Evolutionary conservation across 306 rosid species (phyloP), one percentile per base, ranked within the genome.

Genomic region (Acacia acuminata): DNA sequence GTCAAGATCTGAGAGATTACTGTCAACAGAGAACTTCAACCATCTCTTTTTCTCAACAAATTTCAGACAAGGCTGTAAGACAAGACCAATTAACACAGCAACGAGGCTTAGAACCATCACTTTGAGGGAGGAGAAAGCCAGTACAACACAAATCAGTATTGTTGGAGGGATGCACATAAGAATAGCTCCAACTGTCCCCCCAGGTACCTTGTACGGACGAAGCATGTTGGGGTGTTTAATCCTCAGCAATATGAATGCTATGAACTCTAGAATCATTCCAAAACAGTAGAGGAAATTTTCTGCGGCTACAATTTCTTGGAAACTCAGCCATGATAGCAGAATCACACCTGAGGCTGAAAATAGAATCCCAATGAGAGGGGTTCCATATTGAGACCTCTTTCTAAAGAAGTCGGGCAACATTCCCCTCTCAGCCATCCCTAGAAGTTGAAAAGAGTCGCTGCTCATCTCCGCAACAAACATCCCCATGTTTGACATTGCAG

Each of bases 381-480:
- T 93, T 84, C 97, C 97, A 25, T 91, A 48, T 13, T 89, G 90
- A 53, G 96, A 91, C 66, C 94, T 82, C 79, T 80, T 85, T 40
- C 86, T 58, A 20, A 91, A 91, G 82, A 90, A 86, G 85, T 87
- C 91, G 0, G 97, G 97, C 43, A 93, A 78, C 94, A 93, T 86
- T 27, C 93, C 97, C 76, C 97, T 79, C 85, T 93, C 94, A n/a
- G 97, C 96, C 97, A 91, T 93, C 4, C 97, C 97, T 2, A 91
- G 87, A 89, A 93, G 97, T 79, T 93, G 97, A 73, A 91, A 93
- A 34, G 97, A 90, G 87, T 93, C 97, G 11, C 96, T 93, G 82
- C 91, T 93, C 97, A 93, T 93, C 73, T 93, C 97, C 32, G 94
- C 90, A 40, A 93, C 91, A 87, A 93, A 93, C 96, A 93, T 90